Conservation (phyloP, 306 rosid genomes). For the Quercus cerris region DNA sequence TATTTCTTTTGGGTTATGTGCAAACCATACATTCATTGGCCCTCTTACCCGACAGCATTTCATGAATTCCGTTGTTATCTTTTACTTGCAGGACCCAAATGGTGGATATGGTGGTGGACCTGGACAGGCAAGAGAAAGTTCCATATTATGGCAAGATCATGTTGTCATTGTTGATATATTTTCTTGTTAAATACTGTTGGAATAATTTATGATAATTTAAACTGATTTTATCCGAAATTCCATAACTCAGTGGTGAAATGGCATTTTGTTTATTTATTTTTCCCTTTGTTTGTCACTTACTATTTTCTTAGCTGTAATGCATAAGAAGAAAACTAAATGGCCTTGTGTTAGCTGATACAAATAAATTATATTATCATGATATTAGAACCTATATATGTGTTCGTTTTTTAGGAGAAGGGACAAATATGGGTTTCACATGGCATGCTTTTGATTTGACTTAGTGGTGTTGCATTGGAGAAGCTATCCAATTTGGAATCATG, state of each 20-base stretch:
- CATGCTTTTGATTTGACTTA: not conserved
- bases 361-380: slow-evolving; percentile 2
- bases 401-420: not conserved
- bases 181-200: slow-evolving; percentile 10
- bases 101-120: slow-evolving; percentile 98
- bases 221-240: not conserved
- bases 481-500: not conserved
- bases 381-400: not conserved
- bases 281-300: slow-evolving; percentile 8
- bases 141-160: not conserved
- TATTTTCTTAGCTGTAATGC: not conserved
- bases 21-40: not conserved
- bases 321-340: not conserved
- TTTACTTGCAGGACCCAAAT: slow-evolving; percentile 61
- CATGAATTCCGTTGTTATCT: slow-evolving; percentile 9
- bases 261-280: not conserved
- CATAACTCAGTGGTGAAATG: not conserved
- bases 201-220: not conserved
- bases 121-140: slow-evolving; percentile 75
- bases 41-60: not conserved
- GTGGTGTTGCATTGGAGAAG: not conserved
- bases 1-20: not conserved
- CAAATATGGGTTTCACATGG: not conserved
- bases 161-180: slow-evolving; percentile 12
- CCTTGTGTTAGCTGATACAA: slow-evolving; percentile 2